A percentile compares a stretch with the other conserved stretches of the same genome.
Conservation (phyloP, 2,329 filamentous ascomycete genomes). For the Orbilia blumenaviensis region DNA sequence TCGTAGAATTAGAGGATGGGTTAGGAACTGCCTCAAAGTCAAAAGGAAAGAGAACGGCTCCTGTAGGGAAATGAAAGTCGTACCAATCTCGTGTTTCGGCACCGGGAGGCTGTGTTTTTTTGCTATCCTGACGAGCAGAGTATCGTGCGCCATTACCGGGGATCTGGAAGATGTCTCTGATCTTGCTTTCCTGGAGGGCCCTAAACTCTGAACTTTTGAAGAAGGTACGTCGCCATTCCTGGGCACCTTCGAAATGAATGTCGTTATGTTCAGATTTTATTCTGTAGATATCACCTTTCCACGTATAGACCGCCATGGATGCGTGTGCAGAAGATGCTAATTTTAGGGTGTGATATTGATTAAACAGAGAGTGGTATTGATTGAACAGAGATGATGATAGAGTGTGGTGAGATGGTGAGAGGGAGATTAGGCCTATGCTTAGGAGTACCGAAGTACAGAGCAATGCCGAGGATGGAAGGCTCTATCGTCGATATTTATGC, state of each 20-base stretch:
- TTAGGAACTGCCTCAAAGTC: slow-evolving; percentile 16
- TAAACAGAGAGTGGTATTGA: neutral
- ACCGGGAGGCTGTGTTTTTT: neutral
- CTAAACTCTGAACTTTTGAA: slow-evolving; percentile 25
- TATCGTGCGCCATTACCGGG: slow-evolving; percentile 2
- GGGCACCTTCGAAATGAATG: neutral
- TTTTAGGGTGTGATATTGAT: neutral
- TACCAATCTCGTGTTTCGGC: slow-evolving; percentile 45
- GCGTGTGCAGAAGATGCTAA: neutral
- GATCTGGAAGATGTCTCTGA: slow-evolving; percentile 43
- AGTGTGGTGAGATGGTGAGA: neutral
- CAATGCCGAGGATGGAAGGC: neutral
- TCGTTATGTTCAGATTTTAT: neutral
- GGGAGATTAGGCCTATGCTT: neutral
- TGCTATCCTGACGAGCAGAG: slow-evolving; percentile 31
- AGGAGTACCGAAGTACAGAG: neutral
- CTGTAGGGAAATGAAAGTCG: slow-evolving; percentile 44
- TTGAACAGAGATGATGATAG: neutral
- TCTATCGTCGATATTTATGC: neutral
- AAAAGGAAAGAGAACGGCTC: slow-evolving; percentile 37
- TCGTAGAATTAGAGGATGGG: neutral
- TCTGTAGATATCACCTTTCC: neutral
- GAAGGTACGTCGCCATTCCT: slow-evolving; percentile 32
- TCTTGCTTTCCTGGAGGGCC: slow-evolving; percentile 23
- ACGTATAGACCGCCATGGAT: neutral